Evolutionary conservation across 768 basidiomycete genomes (phyloP).

Genomic region (Pilatotrama ljubarskyi): DNA sequence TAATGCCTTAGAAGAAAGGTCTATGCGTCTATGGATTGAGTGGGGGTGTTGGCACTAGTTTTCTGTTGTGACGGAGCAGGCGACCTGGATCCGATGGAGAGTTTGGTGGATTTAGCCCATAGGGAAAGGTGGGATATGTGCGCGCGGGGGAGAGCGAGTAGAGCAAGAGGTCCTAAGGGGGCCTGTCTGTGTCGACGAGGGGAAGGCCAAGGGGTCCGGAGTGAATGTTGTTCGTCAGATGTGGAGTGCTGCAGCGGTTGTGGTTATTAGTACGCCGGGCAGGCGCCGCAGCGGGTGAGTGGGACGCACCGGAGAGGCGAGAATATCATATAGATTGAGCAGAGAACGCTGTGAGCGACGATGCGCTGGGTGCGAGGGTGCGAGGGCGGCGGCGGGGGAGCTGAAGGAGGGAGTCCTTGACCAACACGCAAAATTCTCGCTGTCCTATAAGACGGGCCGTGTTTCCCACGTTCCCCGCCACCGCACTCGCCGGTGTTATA

Average conservation of each 20-base stretch:
- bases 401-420: conserved; percentile 18
- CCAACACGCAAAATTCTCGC: conserved; percentile 12
- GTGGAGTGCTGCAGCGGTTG: conserved; percentile 20
- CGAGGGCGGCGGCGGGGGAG: background rate
- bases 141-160: background rate
- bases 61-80: conserved; percentile 37
- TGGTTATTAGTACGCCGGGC: background rate
- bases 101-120: conserved; percentile 43
- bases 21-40: conserved; percentile 20
- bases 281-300: background rate
- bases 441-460: conserved; percentile 3
- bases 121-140: conserved; percentile 23
- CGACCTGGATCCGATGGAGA: conserved; percentile 41
- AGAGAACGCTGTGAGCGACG: conserved; percentile 7
- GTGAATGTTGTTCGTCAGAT: conserved; percentile 51
- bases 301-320: conserved; percentile 20
- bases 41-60: conserved; percentile 25
- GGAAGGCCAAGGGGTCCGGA: conserved; percentile 59
- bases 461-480: conserved; percentile 15
- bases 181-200: conserved; percentile 70
- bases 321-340: conserved; percentile 27
- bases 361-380: conserved; percentile 9
- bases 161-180: conserved; percentile 58
- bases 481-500: conserved; percentile 30
- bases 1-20: conserved; percentile 5